Evolutionary conservation across 495 filamentous ascomycete species (phyloP).

Genomic region (Cudoniella acicularis): DNA sequence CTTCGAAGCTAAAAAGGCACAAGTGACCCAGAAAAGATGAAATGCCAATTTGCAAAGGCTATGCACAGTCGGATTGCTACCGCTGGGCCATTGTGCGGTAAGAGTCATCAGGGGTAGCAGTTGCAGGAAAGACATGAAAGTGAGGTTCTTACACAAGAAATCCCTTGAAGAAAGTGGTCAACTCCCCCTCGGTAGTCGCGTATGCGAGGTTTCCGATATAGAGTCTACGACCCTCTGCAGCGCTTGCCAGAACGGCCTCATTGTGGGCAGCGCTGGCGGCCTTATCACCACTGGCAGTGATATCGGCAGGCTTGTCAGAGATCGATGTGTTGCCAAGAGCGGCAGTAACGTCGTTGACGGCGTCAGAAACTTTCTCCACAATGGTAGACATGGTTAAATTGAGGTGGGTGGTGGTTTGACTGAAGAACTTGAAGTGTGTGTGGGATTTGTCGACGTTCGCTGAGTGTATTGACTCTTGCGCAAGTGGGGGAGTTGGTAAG

Average conservation of each 20-base stretch:
- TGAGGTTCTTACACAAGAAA: slow-evolving; percentile 88
- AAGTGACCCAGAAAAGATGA: no score
- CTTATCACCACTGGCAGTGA: slow-evolving; percentile 16
- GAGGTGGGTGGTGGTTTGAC: slow-evolving; percentile 30
- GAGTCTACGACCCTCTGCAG: slow-evolving; percentile 95
- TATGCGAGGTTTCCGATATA: slow-evolving; percentile 99
- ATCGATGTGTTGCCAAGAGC: slow-evolving; percentile 72
- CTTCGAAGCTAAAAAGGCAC: no score
- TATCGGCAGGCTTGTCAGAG: slow-evolving; percentile 50
- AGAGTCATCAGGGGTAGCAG: not conserved
- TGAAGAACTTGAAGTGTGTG: slow-evolving; percentile 25
- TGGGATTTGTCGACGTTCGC: slow-evolving; percentile 35
- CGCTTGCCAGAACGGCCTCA: slow-evolving; percentile 91
- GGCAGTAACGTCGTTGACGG: slow-evolving; percentile 81
- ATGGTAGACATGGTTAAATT: slow-evolving; percentile 55
- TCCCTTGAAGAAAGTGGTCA: slow-evolving; percentile 97
- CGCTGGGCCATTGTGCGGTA: not conserved
- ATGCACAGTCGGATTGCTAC: not conserved
- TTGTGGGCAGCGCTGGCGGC: slow-evolving; percentile 57
- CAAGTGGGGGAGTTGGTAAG: slow-evolving; percentile 58
- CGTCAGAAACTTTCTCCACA: slow-evolving; percentile 58
- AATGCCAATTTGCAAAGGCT: not conserved
- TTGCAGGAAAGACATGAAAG: not conserved
- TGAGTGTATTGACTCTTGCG: slow-evolving; percentile 52
- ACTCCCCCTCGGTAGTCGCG: slow-evolving; percentile 98